Evolutionary conservation across 2,329 filamentous ascomycete species (phyloP), one percentile per base, ranked within the genome.

Genomic region (Phialocephala sp.): DNA sequence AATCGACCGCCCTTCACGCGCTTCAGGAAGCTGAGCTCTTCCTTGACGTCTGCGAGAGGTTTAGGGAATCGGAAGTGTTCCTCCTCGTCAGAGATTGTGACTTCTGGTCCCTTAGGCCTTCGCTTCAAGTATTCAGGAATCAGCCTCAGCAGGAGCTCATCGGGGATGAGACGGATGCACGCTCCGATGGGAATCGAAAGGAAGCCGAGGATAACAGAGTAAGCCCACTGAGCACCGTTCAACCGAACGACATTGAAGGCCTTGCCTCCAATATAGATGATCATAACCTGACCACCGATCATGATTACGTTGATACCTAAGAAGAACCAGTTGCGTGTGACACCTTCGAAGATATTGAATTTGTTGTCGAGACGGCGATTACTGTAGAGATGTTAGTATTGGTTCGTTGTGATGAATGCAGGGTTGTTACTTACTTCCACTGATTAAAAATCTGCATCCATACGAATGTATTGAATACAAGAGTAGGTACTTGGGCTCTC

Each of bases 371-470:
- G 84, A 14, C 94, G 92, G 66, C 94, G 92, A 80, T 97, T 97
- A 82, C 87, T 90, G 67, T 4, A 32, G 45, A 68, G 76, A 22
- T 22, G 76, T 69, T 70, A 68, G 63, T 54, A 36, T 5, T n/a
- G 41, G 41, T 39, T 8, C 59, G 68, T 37, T 20, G 8, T 18
- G 35, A 56, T 32, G 4, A 12, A 37, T 60, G 45, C 35, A 41
- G 54, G 22, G 1, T 6, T 32, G 59, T 72, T 55, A 87, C 87
- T 86, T 84, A 89, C 87, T 98, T 98, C 86, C 96, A 92, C 76
- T 97, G 91, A 79, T 98, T 98, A 83, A 98, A 98, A 73, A 98
- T 96, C 74, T 98, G 94, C 94, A 98, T 97, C 94, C 94, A 98
- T 61, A 97, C 94, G 76, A 98, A 98, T 0, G 93, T 95, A 82